Evolutionary conservation across 495 filamentous ascomycete genomes (phyloP).

Genomic region (Aspergillus mulundensis): DNA sequence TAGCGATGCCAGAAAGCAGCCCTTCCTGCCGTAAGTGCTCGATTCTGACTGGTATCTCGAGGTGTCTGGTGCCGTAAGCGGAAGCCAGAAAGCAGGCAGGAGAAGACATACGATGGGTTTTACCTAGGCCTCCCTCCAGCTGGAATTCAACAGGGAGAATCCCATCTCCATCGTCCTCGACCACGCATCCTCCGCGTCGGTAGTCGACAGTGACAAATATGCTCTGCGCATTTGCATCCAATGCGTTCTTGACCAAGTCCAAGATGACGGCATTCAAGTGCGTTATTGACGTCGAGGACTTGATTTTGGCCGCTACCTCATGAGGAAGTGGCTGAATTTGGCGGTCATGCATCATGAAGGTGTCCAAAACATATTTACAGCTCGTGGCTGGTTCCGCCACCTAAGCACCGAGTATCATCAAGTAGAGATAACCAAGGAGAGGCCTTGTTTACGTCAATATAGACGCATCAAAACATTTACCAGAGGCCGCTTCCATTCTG

Average conservation of each 20-base stretch:
- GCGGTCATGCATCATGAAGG: conserved; percentile 21
- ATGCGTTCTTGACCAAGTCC: conserved; percentile 77
- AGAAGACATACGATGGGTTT: conserved; percentile 60
- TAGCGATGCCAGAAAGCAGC: conserved; percentile 74
- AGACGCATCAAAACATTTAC: too few relatives aligned
- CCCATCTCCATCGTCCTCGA: conserved; percentile 86
- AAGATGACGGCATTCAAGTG: conserved; percentile 68
- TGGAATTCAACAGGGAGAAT: conserved; percentile 70
- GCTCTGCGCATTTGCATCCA: conserved; percentile 74
- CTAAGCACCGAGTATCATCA: background rate
- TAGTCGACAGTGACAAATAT: conserved; percentile 74
- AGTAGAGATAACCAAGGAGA: background rate
- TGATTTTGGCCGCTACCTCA: conserved; percentile 79
- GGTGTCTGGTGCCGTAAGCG: conserved; percentile 52
- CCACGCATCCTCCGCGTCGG: conserved; percentile 67
- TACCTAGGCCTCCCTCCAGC: conserved; percentile 67
- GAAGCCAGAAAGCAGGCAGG: background rate
- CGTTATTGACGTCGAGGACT: conserved; percentile 75
- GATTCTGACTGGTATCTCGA: conserved; percentile 58
- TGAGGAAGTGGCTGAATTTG: conserved; percentile 67
- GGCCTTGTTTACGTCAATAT: background rate
- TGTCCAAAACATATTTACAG: conserved; percentile 18
- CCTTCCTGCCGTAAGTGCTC: conserved; percentile 62
- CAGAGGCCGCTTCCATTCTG: background rate
- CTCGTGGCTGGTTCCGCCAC: conserved; percentile 3